A percentile compares a stretch with the other conserved stretches of the same genome.
Conservation (phyloP, 441 rosid species). For the Syzygium syzygioides region DNA sequence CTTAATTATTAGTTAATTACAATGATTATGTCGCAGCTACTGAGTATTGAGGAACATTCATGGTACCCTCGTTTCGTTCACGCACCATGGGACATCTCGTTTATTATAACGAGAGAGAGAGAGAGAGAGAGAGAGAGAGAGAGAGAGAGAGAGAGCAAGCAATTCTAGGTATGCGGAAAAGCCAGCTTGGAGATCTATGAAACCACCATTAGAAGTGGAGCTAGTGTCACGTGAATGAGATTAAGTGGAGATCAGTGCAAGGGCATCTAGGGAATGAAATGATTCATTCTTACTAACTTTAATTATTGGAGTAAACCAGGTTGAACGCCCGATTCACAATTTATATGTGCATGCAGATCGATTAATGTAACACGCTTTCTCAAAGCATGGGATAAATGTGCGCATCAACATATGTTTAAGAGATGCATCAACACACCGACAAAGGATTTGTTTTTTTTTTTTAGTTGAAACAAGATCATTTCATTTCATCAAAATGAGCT, state of each 20-base stretch:
- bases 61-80: neutral
- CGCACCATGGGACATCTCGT: neutral
- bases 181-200: neutral
- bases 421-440: neutral
- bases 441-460: no score
- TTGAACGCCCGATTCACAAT: rapidly evolving
- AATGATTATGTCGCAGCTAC: neutral
- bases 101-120: neutral
- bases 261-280: neutral
- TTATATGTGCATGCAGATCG: neutral
- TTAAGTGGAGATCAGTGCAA: neutral
- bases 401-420: neutral
- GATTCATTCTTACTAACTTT: no score
- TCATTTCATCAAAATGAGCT: no score
- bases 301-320: rapidly evolving
- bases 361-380: neutral
- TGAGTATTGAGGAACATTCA: no score
- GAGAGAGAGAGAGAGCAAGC: no score
- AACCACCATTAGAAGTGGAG: neutral
- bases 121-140: no score
- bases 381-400: neutral
- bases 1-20: neutral
- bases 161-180: neutral
- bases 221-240: neutral
- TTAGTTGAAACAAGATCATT: no score